Base-by-base conservation (phyloP, 2,329 filamentous ascomycete species). In the Lojkania enalia region DNA sequence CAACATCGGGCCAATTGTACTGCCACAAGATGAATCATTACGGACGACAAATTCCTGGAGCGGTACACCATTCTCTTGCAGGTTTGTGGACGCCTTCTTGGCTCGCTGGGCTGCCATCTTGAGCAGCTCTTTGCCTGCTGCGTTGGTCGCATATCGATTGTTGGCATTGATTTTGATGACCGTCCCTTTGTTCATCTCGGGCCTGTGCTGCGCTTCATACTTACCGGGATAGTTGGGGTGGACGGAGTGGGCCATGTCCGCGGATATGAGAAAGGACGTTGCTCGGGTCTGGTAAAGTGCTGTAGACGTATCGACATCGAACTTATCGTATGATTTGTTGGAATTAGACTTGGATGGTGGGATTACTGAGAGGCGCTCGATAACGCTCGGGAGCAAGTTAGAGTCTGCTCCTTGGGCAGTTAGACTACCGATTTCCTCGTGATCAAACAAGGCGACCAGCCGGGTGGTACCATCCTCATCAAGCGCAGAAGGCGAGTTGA, bases 91-190 rank as follows among this genome's bases (percentile, higher is more conserved):
- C 7, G 75, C 73, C 60, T 71, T 71, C 59, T 83, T 84, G 21
- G 76, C 79, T 18, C 70, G 73, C 46, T 78, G 76, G 2, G 94
- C 94, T 31, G 87, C 85, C 74, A 97, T 91, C 71, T 96, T 88
- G 9, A 99, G 71, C 23, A 99, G 77, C 5, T 95, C 92, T 57
- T 97, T 95, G 25, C 94, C 94, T 1, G 94, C 94, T 0, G 90
- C 89, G 76, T 96, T 97, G 42, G 94, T 99, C 20, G 92, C 90
- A 73, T 99, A 99, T 51, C 91, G 86, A 58, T 94, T 90, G 71
- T 97, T 99, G 52, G 94, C 94, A 67, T 99, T 99, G 77, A 99
- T 81, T 76, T 99, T 99, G 77, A 99, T 90, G 35, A 97, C 92
- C 3, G 89, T 89, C 39, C 94, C 94, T 70, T 90, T 88, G 79